Conservation (phyloP, 202 grass and related monocot genomes). For the Tripidium arundinaceum region DNA sequence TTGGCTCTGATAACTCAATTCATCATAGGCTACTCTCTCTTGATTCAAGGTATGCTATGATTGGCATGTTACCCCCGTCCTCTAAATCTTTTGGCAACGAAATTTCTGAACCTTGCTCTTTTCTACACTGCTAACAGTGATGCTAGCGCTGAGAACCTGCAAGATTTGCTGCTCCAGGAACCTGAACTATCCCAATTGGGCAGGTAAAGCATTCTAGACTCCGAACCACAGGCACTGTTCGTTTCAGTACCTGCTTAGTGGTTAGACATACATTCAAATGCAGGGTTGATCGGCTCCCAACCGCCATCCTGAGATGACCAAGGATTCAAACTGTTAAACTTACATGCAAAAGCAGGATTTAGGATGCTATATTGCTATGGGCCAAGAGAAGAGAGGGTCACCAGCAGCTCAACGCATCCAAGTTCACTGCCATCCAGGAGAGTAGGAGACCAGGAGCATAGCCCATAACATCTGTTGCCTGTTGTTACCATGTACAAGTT, state of each 20-base stretch:
- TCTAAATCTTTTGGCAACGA: not conserved
- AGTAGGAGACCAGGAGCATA: too few species aligned
- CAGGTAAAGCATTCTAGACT: slow-evolving; percentile 45
- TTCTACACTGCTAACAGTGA: slow-evolving; percentile 29
- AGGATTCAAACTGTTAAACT: not conserved
- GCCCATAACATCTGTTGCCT: not conserved
- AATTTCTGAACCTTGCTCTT: slow-evolving; percentile 15
- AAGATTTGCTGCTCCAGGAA: slow-evolving; percentile 78
- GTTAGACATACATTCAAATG: not conserved
- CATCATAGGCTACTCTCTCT: slow-evolving; percentile 73
- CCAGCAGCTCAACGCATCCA: not conserved
- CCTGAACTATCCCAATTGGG: slow-evolving; percentile 64
- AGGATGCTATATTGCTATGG: too few species aligned
- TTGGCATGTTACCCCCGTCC: not conserved
- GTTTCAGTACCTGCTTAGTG: slow-evolving; percentile 13
- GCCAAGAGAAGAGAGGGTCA: not conserved
- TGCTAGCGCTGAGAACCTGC: slow-evolving; percentile 44
- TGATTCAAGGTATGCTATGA: slow-evolving; percentile 46
- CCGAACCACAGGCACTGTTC: not conserved
- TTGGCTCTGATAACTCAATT: slow-evolving; percentile 53
- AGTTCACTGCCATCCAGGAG: not conserved
- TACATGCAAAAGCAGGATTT: not conserved
- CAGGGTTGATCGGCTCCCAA: slow-evolving; percentile 44
- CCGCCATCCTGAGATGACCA: not conserved
- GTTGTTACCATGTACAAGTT: slow-evolving; percentile 17